Conservation (phyloP, 2,329 filamentous ascomycete genomes). For the Epichloe baconii region DNA sequence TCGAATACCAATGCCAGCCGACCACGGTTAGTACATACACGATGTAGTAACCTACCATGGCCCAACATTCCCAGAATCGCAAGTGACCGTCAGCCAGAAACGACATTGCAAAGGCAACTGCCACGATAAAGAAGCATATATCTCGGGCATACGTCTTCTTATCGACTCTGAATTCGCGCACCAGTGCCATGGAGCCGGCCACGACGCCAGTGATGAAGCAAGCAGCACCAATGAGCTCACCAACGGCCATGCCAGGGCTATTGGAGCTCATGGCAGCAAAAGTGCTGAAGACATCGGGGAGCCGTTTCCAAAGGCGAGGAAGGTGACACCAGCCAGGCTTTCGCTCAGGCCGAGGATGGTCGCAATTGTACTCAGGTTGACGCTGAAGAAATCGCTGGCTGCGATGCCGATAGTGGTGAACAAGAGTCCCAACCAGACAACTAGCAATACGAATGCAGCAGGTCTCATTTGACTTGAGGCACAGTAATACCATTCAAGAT, state of each 20-base stretch:
- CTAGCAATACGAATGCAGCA: conserved; percentile 65
- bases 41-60: conserved; percentile 83
- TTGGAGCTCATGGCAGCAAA: conserved; percentile 97
- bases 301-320: conserved; percentile 92
- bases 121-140: conserved; percentile 80
- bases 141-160: conserved; percentile 84
- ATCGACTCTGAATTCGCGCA: conserved; percentile 87
- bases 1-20: conserved; percentile 78
- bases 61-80: conserved; percentile 74
- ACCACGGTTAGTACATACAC: conserved; percentile 87
- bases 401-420: conserved; percentile 97
- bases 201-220: conserved; percentile 95
- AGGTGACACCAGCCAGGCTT: conserved; percentile 90
- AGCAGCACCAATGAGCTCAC: conserved; percentile 87
- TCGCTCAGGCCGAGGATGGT: conserved; percentile 84
- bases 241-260: conserved; percentile 91
- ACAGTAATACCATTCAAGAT: conserved; percentile 88
- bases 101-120: conserved; percentile 73
- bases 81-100: conserved; percentile 78
- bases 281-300: conserved; percentile 95
- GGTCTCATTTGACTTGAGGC: conserved; percentile 52
- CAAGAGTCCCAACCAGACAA: conserved; percentile 73
- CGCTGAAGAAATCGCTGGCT: conserved; percentile 95
- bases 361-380: conserved; percentile 90
- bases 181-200: conserved; percentile 90